These are phyloP conservation scores for Eucalyptus cloeziana DNA, from an alignment of 345 rosid genomes.

Conservation along the genomic window DNA sequence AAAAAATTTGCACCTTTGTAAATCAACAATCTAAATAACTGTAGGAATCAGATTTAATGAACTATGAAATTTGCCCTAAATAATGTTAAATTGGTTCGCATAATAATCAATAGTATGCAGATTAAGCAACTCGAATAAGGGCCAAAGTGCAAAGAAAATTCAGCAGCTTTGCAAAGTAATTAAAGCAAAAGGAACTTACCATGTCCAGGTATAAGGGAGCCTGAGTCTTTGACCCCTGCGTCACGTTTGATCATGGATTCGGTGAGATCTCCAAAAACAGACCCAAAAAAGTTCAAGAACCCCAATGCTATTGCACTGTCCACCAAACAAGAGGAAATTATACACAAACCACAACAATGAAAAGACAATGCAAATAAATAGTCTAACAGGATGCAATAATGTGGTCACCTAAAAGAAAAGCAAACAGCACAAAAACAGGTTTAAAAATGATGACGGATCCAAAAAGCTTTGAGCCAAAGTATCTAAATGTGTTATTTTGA, in stretches of 20 bases:
- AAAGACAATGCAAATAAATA: background rate
- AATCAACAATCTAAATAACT: background rate
- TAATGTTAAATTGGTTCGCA: background rate
- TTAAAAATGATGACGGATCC: background rate
- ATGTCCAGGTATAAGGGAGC: constrained; percentile 91
- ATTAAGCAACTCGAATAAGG: background rate
- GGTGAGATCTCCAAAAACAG: constrained; percentile 87
- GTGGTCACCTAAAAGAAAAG: background rate
- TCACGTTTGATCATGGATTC: constrained; percentile 98
- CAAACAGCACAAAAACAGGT: background rate
- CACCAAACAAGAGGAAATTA: background rate
- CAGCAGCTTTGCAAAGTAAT: background rate
- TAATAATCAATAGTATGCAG: background rate
- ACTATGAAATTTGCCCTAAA: background rate
- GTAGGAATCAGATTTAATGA: background rate
- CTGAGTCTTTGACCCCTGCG: constrained; percentile 96
- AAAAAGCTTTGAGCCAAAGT: background rate
- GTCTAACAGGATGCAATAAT: background rate
- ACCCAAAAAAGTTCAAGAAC: constrained; percentile 76
- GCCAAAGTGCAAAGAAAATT: background rate
- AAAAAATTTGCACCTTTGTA: background rate
- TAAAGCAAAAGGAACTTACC: constrained; percentile 24
- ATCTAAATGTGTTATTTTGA: background rate
- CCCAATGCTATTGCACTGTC: constrained; percentile 81
- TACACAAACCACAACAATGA: background rate